Percentiles rank a stretch among this genome's conserved stretches.
phyloP scores from a whole-genome alignment of 2,329 filamentous ascomycete genomes.

The Calonectria leucothoes region DNA sequence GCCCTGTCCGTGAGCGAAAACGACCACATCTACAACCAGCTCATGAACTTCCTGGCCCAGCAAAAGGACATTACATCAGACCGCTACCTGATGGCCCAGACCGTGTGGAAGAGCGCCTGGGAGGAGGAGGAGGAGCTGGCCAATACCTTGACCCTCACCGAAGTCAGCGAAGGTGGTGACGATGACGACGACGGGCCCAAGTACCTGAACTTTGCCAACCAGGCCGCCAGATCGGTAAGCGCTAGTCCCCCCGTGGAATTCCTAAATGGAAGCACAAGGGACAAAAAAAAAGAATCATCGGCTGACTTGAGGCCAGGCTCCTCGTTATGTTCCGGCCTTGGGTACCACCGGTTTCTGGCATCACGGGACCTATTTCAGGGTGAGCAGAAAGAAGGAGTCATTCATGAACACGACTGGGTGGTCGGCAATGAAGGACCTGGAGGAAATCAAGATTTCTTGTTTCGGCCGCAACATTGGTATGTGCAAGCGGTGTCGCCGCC shows the following conservation, averaged over 20 bases:
- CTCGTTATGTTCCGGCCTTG: constrained; percentile 65
- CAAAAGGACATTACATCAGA: constrained; percentile 64
- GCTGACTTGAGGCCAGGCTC: constrained; percentile 49
- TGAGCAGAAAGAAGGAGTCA: constrained; percentile 59
- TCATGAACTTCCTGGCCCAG: constrained; percentile 69
- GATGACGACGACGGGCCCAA: constrained; percentile 49
- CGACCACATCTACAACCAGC: constrained; percentile 68
- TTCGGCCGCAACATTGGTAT: constrained; percentile 58
- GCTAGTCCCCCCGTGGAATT: no score
- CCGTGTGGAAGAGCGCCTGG: constrained; percentile 66
- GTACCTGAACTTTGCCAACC: constrained; percentile 70
- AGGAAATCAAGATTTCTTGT: constrained; percentile 66
- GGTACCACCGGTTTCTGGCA: constrained; percentile 68
- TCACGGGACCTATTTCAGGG: constrained; percentile 60
- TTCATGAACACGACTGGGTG: constrained; percentile 47
- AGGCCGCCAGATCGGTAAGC: constrained; percentile 62
- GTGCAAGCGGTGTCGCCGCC: background rate
- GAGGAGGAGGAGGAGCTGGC: constrained; percentile 63
- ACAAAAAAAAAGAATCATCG: background rate
- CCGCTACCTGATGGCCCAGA: constrained; percentile 66
- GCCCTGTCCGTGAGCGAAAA: constrained; percentile 64
- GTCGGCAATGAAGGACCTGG: constrained; percentile 61
- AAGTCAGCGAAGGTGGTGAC: constrained; percentile 43
- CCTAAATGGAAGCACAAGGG: no score
- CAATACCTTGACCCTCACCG: constrained; percentile 48